Percentiles rank a stretch among this genome's conserved stretches.
These are phyloP conservation scores for Suillus brevipes DNA, from an alignment of 768 basidiomycete genomes.

Conservation along the genomic window DNA sequence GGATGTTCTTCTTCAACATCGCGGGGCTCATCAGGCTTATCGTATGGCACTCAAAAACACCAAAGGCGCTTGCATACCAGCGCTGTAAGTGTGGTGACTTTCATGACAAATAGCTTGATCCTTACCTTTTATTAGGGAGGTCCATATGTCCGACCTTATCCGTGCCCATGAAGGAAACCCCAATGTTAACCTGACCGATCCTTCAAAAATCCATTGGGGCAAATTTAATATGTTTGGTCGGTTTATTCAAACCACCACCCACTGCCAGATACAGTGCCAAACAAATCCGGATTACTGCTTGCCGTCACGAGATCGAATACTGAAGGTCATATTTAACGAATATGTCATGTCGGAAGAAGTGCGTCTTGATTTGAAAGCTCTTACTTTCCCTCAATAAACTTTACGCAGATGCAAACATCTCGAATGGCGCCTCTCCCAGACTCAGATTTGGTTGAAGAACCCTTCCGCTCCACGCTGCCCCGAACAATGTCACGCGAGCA, in stretches of 20 bases:
- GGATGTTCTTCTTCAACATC: slow-evolving; percentile 80
- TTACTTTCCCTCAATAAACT: slow-evolving; percentile 7
- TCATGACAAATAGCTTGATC: slow-evolving; percentile 10
- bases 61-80: slow-evolving; percentile 85
- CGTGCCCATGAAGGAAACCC: slow-evolving; percentile 83
- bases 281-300: slow-evolving; percentile 60
- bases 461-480: slow-evolving; percentile 33
- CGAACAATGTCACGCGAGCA: slow-evolving; percentile 35
- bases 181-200: slow-evolving; percentile 66
- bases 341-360: slow-evolving; percentile 75
- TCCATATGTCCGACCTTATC: slow-evolving; percentile 88
- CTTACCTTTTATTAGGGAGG: slow-evolving; percentile 57
- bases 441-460: slow-evolving; percentile 42
- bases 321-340: slow-evolving; percentile 53
- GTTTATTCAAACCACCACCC: slow-evolving; percentile 74
- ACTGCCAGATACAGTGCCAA: slow-evolving; percentile 77
- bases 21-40: slow-evolving; percentile 87
- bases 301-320: slow-evolving; percentile 52
- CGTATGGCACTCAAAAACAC: slow-evolving; percentile 84
- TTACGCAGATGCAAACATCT: slow-evolving; percentile 61
- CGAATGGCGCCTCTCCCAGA: slow-evolving; percentile 57
- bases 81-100: slow-evolving; percentile 50
- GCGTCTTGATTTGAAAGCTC: slow-evolving; percentile 17
- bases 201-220: slow-evolving; percentile 86
- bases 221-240: slow-evolving; percentile 93